These are phyloP conservation scores for Ustilago hordei DNA, from an alignment of 1,284 basidiomycete species.

Conservation along the genomic window DNA sequence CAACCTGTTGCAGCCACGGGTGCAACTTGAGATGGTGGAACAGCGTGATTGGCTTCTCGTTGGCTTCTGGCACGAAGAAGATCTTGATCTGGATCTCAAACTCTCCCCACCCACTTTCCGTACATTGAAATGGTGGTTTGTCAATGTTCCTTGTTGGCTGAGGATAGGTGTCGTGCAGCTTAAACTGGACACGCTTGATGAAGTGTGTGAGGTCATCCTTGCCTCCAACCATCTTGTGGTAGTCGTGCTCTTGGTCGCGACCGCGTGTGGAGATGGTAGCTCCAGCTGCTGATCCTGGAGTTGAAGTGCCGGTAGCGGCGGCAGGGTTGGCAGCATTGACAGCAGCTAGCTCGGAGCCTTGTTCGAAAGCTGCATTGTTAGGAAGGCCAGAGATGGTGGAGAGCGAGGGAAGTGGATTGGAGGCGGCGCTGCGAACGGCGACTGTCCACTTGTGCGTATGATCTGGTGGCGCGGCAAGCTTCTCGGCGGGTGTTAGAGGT, in stretches of 20 bases:
- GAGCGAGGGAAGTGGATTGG: slow-evolving; percentile 70
- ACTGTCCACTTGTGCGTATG: slow-evolving; percentile 99
- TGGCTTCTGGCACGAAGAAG: slow-evolving; percentile 89
- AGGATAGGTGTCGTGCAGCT: slow-evolving; percentile 95
- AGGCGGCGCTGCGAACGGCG: slow-evolving; percentile 79
- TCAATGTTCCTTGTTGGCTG: slow-evolving; percentile 90
- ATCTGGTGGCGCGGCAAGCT: slow-evolving; percentile 74
- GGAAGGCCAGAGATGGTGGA: slow-evolving; percentile 36
- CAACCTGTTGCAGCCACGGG: slow-evolving; percentile 80
- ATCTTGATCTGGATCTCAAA: slow-evolving; percentile 96
- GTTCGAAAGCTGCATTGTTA: slow-evolving; percentile 27
- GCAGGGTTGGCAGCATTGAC: slow-evolving; percentile 19
- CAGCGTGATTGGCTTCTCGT: slow-evolving; percentile 87
- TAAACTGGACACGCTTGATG: slow-evolving; percentile 91
- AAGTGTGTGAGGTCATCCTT: slow-evolving; percentile 69
- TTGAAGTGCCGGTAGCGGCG: not conserved
- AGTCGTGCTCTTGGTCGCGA: slow-evolving; percentile 62
- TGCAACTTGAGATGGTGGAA: slow-evolving; percentile 96
- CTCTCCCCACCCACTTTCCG: slow-evolving; percentile 99
- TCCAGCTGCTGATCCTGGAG: slow-evolving; percentile 11
- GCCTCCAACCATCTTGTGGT: slow-evolving; percentile 67
- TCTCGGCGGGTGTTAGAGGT: slow-evolving; percentile 82
- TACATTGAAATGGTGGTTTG: slow-evolving; percentile 90
- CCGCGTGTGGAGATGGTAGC: slow-evolving; percentile 58
- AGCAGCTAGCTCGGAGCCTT: slow-evolving; percentile 40